phyloP scores from a whole-genome alignment of 108 stramenopile species.

The Cylindrotheca fusiformis region DNA sequence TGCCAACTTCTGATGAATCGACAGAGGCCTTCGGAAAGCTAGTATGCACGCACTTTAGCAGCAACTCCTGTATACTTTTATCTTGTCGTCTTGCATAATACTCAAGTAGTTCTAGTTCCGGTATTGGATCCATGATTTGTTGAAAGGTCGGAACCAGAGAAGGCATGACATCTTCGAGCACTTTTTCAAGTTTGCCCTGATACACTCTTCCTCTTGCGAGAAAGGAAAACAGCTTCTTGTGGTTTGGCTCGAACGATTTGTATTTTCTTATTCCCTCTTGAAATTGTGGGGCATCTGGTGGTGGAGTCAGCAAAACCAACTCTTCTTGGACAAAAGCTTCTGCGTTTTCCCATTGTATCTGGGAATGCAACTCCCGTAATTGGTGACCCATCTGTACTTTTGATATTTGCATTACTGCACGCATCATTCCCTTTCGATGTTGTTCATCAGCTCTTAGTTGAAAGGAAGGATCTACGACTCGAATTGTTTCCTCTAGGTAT shows the following conservation, averaged over 20 bases:
- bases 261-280: slow-evolving; percentile 5
- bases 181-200: slow-evolving; percentile 4
- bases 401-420: background rate
- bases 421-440: background rate
- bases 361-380: background rate
- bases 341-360: background rate
- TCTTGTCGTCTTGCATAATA: background rate
- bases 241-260: background rate
- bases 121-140: background rate
- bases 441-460: background rate
- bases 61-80: background rate
- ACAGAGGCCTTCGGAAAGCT: background rate
- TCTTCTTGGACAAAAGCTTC: background rate
- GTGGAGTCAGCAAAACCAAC: background rate
- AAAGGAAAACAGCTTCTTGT: slow-evolving; percentile 6
- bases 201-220: slow-evolving; percentile 7
- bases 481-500: background rate
- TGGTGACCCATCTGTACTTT: background rate
- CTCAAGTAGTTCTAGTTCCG: background rate
- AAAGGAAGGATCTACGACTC: background rate
- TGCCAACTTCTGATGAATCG: slow-evolving; percentile 3
- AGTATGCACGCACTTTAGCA: background rate
- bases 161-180: slow-evolving; percentile 4
- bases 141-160: background rate
- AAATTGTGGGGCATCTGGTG: background rate